Evolutionary conservation across 169 alveolate genomes (phyloP).

Genomic region (Eimeria maxima): DNA sequence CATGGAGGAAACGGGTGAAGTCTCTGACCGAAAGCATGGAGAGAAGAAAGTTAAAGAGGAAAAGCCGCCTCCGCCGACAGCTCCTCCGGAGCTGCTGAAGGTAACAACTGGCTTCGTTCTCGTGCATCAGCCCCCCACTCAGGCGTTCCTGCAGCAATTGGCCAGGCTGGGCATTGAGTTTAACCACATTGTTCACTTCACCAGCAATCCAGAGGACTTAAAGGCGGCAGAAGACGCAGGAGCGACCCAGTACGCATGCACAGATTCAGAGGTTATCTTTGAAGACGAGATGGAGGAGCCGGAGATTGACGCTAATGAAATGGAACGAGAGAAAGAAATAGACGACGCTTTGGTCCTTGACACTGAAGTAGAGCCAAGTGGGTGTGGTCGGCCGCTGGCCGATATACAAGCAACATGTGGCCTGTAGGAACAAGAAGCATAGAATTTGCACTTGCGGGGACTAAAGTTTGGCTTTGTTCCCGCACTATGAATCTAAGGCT

Average conservation of each 20-base stretch:
- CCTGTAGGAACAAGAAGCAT: not conserved
- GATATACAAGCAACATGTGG: not conserved
- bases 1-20: constrained; percentile 8
- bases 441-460: not conserved
- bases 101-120: constrained; percentile 49
- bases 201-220: constrained; percentile 65
- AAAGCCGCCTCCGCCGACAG: constrained; percentile 52
- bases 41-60: not conserved
- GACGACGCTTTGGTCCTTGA: constrained; percentile 54
- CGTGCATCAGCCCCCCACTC: constrained; percentile 68
- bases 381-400: not conserved
- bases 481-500: not conserved
- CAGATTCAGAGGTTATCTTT: constrained; percentile 15
- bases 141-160: constrained; percentile 28
- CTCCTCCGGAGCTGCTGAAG: constrained; percentile 67
- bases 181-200: constrained; percentile 38
- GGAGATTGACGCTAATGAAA: constrained; percentile 31
- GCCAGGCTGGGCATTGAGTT: constrained; percentile 64
- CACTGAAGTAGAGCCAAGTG: constrained; percentile 38
- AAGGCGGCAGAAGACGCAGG: constrained; percentile 73
- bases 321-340: constrained; percentile 31
- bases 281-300: constrained; percentile 39
- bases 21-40: not conserved
- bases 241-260: constrained; percentile 63
- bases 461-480: not conserved